A percentile compares a stretch with the other conserved stretches of the same genome.
These are phyloP conservation scores for Glycyrrhiza uralensis DNA, from an alignment of 306 rosid species.

Conservation along the genomic window DNA sequence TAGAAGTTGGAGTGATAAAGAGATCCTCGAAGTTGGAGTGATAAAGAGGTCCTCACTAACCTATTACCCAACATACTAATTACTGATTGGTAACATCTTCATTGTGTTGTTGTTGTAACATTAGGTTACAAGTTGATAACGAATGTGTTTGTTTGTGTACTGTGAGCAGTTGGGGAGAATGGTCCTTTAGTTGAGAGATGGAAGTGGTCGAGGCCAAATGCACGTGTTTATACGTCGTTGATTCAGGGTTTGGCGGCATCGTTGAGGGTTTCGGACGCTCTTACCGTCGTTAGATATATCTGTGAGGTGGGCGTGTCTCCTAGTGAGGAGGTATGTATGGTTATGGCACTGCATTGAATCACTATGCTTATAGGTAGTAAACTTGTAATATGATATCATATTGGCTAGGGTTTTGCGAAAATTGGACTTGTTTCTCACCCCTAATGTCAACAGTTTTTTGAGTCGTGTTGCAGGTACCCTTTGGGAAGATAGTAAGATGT, in stretches of 20 bases:
- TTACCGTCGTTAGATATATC: slow-evolving; percentile 61
- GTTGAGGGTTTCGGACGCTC: slow-evolving; percentile 87
- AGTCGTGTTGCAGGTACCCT: slow-evolving; percentile 62
- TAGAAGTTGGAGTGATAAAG: too few relatives aligned
- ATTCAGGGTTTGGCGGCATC: slow-evolving; percentile 81
- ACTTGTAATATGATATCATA: too few relatives aligned
- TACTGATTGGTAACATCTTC: too few relatives aligned
- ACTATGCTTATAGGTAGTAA: background rate
- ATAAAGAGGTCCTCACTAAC: too few relatives aligned
- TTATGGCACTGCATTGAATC: background rate
- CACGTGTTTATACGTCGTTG: slow-evolving; percentile 48
- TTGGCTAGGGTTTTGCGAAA: too few relatives aligned
- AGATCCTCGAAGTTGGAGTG: too few relatives aligned
- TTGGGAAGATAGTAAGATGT: slow-evolving; percentile 91
- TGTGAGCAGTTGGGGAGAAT: slow-evolving; percentile 46
- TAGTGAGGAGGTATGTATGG: slow-evolving; percentile 86
- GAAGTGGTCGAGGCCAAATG: slow-evolving; percentile 93
- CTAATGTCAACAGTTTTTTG: slow-evolving; percentile 3
- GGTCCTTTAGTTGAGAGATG: slow-evolving; percentile 58
- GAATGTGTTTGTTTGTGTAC: background rate
- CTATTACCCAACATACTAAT: too few relatives aligned
- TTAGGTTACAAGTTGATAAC: too few relatives aligned
- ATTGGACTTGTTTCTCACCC: background rate
- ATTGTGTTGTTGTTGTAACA: too few relatives aligned
- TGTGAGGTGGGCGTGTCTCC: slow-evolving; percentile 87